A percentile compares a stretch with the other conserved stretches of the same genome.
These are phyloP conservation scores for Amanita pallidorosea DNA, from an alignment of 768 basidiomycete genomes.

Conservation along the genomic window DNA sequence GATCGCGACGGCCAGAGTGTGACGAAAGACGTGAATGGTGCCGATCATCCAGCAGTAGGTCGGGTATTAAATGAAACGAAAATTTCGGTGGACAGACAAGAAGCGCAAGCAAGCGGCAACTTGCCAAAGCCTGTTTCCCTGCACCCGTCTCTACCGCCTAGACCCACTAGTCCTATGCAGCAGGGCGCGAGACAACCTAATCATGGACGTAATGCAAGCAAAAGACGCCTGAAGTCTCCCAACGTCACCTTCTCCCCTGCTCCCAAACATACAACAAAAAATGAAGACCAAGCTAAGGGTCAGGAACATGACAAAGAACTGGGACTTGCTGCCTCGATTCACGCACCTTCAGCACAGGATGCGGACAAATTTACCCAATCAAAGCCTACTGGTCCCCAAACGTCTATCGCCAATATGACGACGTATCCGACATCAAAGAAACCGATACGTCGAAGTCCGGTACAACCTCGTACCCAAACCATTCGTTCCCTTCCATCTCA, in stretches of 20 bases:
- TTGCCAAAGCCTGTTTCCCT: conserved; percentile 7
- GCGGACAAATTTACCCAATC: conserved; percentile 20
- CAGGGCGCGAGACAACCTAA: conserved; percentile 7
- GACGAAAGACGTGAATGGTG: not conserved
- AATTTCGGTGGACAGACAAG: not conserved
- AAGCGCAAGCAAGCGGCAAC: not conserved
- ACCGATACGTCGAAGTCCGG: conserved; percentile 20
- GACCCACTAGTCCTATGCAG: conserved; percentile 2
- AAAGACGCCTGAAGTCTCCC: conserved; percentile 13
- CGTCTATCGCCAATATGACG: conserved; percentile 25
- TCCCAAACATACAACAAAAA: not conserved
- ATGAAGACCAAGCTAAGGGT: not conserved
- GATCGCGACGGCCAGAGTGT: too few species aligned
- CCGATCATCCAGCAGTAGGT: not conserved
- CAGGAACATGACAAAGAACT: not conserved
- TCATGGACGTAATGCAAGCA: conserved; percentile 10
- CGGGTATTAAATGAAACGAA: too few species aligned
- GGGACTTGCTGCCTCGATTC: conserved; percentile 10
- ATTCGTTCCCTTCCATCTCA: conserved; percentile 27
- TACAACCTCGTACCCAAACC: conserved; percentile 49
- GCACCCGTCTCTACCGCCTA: conserved; percentile 12
- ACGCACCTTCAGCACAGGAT: conserved; percentile 6
- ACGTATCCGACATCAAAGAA: conserved; percentile 13
- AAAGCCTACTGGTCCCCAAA: conserved; percentile 42
- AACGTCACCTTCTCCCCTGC: not conserved